Evolutionary conservation across 345 rosid species (phyloP).

Genomic region (Pistacia integerrima): DNA sequence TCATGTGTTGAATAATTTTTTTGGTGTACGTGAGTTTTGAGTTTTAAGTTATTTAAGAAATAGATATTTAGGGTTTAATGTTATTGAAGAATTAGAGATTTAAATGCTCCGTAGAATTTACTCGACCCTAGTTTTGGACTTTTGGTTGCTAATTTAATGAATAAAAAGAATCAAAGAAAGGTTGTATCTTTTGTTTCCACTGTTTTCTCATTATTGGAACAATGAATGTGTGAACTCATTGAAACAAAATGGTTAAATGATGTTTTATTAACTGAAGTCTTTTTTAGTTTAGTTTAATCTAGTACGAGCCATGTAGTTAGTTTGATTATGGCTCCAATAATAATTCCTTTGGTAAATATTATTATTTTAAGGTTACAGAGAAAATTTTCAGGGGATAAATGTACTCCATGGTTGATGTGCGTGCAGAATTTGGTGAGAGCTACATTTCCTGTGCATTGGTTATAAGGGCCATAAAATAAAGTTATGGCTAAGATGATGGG

Average conservation of each 20-base stretch:
- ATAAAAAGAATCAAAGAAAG: neutral
- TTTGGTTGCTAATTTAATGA: neutral
- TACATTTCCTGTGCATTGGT: constrained; percentile 1
- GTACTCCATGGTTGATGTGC: constrained; percentile 23
- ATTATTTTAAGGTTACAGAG: neutral
- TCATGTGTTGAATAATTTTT: neutral
- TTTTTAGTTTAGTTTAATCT: neutral
- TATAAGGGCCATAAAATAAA: constrained; percentile 2
- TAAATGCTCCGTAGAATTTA: constrained; percentile 4
- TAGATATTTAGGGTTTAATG: neutral
- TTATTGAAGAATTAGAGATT: no score
- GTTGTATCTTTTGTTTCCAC: neutral
- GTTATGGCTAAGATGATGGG: constrained; percentile 49
- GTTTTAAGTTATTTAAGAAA: neutral
- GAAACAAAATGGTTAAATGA: neutral
- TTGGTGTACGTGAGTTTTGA: neutral
- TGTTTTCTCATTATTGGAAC: neutral
- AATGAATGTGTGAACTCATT: neutral
- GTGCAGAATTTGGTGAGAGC: constrained; percentile 37
- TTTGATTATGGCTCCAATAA: neutral
- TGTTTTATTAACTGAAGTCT: neutral
- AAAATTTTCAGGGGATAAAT: constrained; percentile 25
- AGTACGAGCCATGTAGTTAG: neutral
- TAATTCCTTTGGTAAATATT: neutral
- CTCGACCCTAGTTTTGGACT: neutral